phyloP scores from a whole-genome alignment of 345 rosid genomes.

The Pistacia vera region DNA sequence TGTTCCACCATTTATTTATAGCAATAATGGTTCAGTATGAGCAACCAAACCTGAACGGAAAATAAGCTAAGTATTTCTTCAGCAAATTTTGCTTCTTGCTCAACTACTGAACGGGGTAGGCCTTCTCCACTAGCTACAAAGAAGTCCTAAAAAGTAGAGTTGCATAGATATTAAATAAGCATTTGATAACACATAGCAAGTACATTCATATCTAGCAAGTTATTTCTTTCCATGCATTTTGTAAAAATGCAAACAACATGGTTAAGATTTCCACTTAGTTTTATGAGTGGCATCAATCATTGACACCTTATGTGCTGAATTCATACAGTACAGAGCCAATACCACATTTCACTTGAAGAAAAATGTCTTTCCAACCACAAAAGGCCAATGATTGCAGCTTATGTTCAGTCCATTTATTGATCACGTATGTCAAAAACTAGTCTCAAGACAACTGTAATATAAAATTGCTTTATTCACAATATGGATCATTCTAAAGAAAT shows the following conservation, averaged over 20 bases:
- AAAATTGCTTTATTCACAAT: not conserved
- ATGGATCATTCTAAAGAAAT: not conserved
- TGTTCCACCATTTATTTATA: not conserved
- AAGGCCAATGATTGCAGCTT: not conserved
- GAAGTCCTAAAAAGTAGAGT: conserved; percentile 63
- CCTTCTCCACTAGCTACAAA: conserved; percentile 96
- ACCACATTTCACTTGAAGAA: not conserved
- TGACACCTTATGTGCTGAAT: conserved; percentile 15
- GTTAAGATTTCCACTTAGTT: not conserved
- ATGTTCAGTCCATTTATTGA: not conserved
- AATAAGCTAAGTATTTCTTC: conserved; percentile 69
- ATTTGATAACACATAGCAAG: not conserved
- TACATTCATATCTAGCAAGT: conserved; percentile 6
- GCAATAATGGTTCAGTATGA: conserved; percentile 7
- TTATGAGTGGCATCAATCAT: not conserved
- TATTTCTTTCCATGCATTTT: not conserved
- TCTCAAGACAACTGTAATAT: not conserved
- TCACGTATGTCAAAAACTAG: not conserved
- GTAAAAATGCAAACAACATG: not conserved
- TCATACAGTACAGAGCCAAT: not conserved
- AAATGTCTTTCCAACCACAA: not conserved
- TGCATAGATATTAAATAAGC: not conserved
- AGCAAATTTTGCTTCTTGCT: conserved; percentile 75
- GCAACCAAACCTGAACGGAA: conserved; percentile 65
- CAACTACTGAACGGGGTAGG: conserved; percentile 87